Percentiles rank a stretch among this genome's conserved stretches.
These are phyloP conservation scores for Lactarius tabidus DNA, from an alignment of 768 basidiomycete species.

Conservation along the genomic window DNA sequence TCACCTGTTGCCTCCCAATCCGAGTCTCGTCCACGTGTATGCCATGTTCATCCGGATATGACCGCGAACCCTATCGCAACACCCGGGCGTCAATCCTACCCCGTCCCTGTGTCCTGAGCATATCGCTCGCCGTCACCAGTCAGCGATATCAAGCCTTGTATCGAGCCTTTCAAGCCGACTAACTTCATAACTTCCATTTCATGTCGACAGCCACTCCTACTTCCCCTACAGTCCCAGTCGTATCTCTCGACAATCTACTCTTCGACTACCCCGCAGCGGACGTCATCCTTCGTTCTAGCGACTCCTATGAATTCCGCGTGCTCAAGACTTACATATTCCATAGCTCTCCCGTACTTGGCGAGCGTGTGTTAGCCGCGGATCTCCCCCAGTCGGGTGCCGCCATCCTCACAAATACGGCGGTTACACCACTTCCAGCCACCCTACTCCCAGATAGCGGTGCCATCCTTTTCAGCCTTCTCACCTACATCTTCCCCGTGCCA, in stretches of 20 bases:
- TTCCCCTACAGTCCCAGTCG: not conserved
- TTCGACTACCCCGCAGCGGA: constrained; percentile 44
- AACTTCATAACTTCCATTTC: not conserved
- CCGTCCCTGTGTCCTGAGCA: not conserved
- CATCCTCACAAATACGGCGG: not conserved
- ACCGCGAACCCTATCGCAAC: not conserved
- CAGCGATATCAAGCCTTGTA: no score
- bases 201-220: not conserved
- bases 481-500: not conserved
- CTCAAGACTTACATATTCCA: constrained; percentile 41
- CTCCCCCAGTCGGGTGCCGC: not conserved
- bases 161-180: not conserved
- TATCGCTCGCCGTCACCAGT: not conserved
- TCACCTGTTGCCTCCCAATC: not conserved
- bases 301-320: constrained; percentile 43
- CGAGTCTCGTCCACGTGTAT: not conserved
- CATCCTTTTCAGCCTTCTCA: constrained; percentile 9
- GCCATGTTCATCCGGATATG: not conserved
- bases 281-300: constrained; percentile 40
- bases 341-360: constrained; percentile 40
- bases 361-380: constrained; percentile 23
- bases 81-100: not conserved
- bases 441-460: not conserved
- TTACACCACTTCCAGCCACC: not conserved
- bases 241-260: constrained; percentile 17